Conservation (phyloP, 352 stramenopile genomes). For the Blastocystis sp. region DNA sequence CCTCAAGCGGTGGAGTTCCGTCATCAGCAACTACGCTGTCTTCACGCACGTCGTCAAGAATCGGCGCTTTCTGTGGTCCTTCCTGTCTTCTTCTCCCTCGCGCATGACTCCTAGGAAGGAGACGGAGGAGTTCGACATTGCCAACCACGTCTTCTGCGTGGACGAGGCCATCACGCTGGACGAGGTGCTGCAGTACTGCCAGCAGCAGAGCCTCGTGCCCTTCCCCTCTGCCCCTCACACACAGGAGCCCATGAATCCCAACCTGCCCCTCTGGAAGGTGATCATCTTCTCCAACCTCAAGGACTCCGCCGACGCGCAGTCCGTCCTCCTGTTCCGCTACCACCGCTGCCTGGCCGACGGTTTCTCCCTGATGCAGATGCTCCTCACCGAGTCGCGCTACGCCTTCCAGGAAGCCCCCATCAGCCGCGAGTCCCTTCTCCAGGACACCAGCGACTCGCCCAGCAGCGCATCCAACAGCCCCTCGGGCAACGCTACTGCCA, state of each 20-base stretch:
- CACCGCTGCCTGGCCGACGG: constrained; percentile 42
- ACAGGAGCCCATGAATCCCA: neutral
- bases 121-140: constrained; percentile 38
- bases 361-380: constrained; percentile 32
- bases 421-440: neutral
- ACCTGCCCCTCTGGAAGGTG: constrained; percentile 41
- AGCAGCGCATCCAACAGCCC: too few species aligned
- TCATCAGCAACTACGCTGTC: constrained; percentile 44
- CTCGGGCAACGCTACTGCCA: neutral
- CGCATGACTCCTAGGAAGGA: neutral
- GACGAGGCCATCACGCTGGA: constrained; percentile 64
- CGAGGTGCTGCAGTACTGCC: constrained; percentile 34
- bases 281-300: constrained; percentile 57
- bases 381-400: constrained; percentile 43
- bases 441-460: neutral
- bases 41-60: constrained; percentile 35
- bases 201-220: constrained; percentile 9
- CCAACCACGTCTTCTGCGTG: constrained; percentile 64
- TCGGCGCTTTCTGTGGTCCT: constrained; percentile 47
- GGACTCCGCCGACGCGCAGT: neutral
- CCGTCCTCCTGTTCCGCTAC: constrained; percentile 45
- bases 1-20: constrained; percentile 19
- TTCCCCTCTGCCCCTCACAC: neutral
- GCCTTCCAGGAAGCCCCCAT: neutral
- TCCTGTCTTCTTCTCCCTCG: neutral